Evolutionary conservation across 2,329 filamentous ascomycete genomes (phyloP), one percentile per base, ranked within the genome.

Genomic region (Gaeumannomyces sp.): DNA sequence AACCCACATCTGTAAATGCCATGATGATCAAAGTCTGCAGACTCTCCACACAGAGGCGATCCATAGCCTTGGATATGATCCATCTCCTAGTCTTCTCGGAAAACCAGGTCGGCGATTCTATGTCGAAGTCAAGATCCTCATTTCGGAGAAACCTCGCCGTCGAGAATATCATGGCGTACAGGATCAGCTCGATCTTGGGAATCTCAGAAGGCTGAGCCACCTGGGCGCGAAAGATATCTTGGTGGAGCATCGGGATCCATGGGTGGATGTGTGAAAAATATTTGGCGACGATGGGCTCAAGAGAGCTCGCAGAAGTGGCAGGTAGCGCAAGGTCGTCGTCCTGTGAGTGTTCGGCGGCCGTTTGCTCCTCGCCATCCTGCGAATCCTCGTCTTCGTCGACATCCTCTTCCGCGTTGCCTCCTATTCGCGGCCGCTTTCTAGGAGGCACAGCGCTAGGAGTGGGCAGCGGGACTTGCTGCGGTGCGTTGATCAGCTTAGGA

Each of bases 201-300:
- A 70, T 64, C 28, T 73, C 65, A 5, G 64, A 38, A 0, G 71
- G 66, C 19, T 73, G 66, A 16, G 62, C 61, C 58, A 70, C 64
- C 25, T 64, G 64, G 22, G 67, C 65, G 2, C 72, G 66, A 27
- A 74, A 75, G 56, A 71, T 67, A 57, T 66, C 65, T 65, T 71
- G 72, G 63, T 76, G 75, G 13, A 77, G 63, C 62, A 77, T 75
- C 5, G 74, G 75, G 16, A 78, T 77, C 73, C 76, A 79, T 1
- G 76, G 76, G 62, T 79, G 77, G 1, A 79, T 71, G 2, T 71
- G 65, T 1, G 66, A 64, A 58, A 79, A 78, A 66, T 78, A 78
- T 1, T 73, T 70, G 1, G 76, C 73, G 19, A 76, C 70, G 10
- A 76, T 67, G 7, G 68, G 66, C 33, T 73, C 72, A 5, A 79